A percentile compares a stretch with the other conserved stretches of the same genome.
Conservation (phyloP, 1,284 basidiomycete genomes). For the Naganishia sp. region DNA sequence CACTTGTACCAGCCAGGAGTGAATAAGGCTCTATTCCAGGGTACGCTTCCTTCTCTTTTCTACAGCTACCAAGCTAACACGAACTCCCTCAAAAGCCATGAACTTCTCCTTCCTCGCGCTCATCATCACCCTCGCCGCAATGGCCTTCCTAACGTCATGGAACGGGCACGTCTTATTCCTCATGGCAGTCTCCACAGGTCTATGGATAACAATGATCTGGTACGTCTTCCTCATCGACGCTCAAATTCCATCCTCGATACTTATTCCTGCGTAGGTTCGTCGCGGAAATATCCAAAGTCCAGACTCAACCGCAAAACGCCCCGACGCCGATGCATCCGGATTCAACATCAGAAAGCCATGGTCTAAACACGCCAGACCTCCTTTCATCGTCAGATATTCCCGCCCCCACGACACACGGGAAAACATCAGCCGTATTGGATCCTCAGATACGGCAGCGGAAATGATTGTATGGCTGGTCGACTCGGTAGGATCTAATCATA, state of each 20-base stretch:
- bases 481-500: neutral
- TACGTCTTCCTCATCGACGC: slow-evolving; percentile 31
- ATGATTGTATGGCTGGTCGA: neutral
- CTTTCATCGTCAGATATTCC: neutral
- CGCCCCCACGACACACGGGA: neutral
- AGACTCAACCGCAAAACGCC: slow-evolving; percentile 31
- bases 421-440: neutral
- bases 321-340: slow-evolving; percentile 3
- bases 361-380: neutral
- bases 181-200: slow-evolving; percentile 39
- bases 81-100: slow-evolving; percentile 43
- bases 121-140: slow-evolving; percentile 45
- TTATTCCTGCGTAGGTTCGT: slow-evolving; percentile 45
- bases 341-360: neutral
- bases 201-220: slow-evolving; percentile 53
- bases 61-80: slow-evolving; percentile 8
- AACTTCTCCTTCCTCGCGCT: slow-evolving; percentile 53
- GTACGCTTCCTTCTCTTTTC: slow-evolving; percentile 35
- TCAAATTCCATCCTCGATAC: neutral
- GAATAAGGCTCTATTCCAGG: slow-evolving; percentile 47
- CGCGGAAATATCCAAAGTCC: slow-evolving; percentile 46
- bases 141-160: slow-evolving; percentile 48
- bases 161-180: slow-evolving; percentile 49
- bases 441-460: neutral
- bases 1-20: slow-evolving; percentile 44